phyloP scores from a whole-genome alignment of 2,329 filamentous ascomycete genomes.

The Ophiognomonia clavigignenti-juglandacearum region DNA sequence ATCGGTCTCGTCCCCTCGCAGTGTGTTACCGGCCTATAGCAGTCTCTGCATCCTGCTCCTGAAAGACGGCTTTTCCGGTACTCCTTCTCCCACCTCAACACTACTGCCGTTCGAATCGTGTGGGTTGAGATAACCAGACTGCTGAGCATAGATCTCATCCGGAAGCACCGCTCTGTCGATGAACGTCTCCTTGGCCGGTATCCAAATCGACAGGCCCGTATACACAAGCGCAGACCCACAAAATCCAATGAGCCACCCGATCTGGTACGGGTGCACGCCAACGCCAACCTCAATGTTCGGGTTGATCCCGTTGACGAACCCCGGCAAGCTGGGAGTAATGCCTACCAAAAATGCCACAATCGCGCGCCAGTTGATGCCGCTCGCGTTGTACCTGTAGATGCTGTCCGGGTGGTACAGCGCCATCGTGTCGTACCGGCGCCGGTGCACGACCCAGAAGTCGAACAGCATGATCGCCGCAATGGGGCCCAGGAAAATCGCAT shows the following conservation, averaged over 20 bases:
- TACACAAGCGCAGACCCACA: constrained; percentile 9
- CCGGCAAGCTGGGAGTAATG: neutral
- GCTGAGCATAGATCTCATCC: constrained; percentile 8
- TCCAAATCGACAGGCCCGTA: neutral
- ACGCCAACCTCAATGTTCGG: constrained; percentile 6
- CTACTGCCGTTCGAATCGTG: constrained; percentile 2
- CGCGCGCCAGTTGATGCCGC: constrained; percentile 29
- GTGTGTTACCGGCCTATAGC: neutral
- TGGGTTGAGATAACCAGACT: neutral
- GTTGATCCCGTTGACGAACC: constrained; percentile 13
- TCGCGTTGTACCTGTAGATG: constrained; percentile 27
- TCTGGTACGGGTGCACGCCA: constrained; percentile 12
- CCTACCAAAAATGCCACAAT: constrained; percentile 16
- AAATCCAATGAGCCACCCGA: constrained; percentile 14
- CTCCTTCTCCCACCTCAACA: neutral
- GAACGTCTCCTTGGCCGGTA: constrained; percentile 7
- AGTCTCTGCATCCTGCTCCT: constrained; percentile 1
- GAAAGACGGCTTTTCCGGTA: constrained; percentile 1
- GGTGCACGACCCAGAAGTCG: constrained; percentile 26
- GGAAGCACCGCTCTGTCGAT: constrained; percentile 9
- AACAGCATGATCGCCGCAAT: constrained; percentile 20
- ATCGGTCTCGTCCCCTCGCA: neutral
- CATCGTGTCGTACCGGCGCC: constrained; percentile 29
- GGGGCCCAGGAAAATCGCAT: constrained; percentile 31
- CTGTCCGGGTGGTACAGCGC: constrained; percentile 31